A percentile compares a stretch with the other conserved stretches of the same genome.
Evolutionary conservation across 371 early-diverging fungal genomes (phyloP).

Genomic region (Saksenaea vasiformis): DNA sequence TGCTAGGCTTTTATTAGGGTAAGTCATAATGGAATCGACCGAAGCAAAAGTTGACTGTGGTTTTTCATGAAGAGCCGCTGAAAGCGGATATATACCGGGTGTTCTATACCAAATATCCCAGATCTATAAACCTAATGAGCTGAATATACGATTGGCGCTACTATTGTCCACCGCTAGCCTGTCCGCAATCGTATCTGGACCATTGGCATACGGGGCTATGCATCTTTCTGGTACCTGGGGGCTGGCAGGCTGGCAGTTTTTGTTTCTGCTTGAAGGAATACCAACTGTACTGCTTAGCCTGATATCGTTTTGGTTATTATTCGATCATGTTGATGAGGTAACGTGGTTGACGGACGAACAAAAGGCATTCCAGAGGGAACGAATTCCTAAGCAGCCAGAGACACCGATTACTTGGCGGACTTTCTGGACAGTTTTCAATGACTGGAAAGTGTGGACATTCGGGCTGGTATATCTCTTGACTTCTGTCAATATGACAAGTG

Average conservation of each 20-base stretch:
- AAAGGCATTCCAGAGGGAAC: conserved; percentile 17
- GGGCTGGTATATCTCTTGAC: conserved; percentile 20
- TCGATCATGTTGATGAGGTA: conserved; percentile 29
- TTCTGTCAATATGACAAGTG: conserved; percentile 21
- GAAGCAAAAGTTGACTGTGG: not conserved
- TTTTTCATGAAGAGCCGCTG: conserved; percentile 13
- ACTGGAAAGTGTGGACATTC: conserved; percentile 28
- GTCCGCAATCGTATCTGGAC: conserved; percentile 24
- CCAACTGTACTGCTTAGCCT: conserved; percentile 37
- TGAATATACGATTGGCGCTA: conserved; percentile 16
- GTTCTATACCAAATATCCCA: conserved; percentile 29
- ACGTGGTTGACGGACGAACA: conserved; percentile 19
- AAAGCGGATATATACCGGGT: conserved; percentile 33
- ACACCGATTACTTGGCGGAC: conserved; percentile 9
- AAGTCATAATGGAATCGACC: not conserved
- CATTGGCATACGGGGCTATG: conserved; percentile 29
- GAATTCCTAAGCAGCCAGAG: conserved; percentile 14
- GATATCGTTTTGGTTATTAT: conserved; percentile 33
- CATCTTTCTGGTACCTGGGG: conserved; percentile 33
- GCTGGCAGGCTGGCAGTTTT: conserved; percentile 46
- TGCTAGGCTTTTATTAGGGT: conserved; percentile 31
- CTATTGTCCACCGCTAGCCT: conserved; percentile 20
- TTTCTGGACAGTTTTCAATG: conserved; percentile 12
- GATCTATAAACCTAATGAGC: conserved; percentile 26
- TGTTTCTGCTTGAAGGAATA: conserved; percentile 44